Percentiles rank a stretch among this genome's conserved stretches.
These are phyloP conservation scores for Ceraceosorus bombacis DNA, from an alignment of 1,284 basidiomycete genomes.

Conservation along the genomic window DNA sequence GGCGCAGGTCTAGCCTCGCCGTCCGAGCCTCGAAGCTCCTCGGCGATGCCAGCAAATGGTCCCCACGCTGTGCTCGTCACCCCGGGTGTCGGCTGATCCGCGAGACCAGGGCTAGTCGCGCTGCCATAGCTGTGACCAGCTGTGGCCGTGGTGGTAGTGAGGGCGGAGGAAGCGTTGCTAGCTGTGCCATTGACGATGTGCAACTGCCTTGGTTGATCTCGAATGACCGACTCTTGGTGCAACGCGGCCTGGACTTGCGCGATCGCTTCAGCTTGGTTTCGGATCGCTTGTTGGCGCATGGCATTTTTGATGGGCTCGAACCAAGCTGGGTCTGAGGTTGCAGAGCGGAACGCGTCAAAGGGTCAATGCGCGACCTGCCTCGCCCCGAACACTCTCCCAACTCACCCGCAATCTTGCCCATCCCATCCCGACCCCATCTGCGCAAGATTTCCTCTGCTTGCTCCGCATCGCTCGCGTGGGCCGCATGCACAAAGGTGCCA, in stretches of 20 bases:
- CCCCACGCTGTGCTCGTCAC: no score
- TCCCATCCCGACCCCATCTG: slow-evolving; percentile 80
- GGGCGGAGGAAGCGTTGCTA: slow-evolving; percentile 14
- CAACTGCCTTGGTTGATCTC: slow-evolving; percentile 31
- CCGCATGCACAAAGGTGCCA: slow-evolving; percentile 58
- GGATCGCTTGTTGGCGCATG: slow-evolving; percentile 57
- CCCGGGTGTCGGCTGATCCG: slow-evolving; percentile 7
- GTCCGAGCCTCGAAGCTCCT: slow-evolving; percentile 16
- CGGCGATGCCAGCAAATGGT: slow-evolving; percentile 22
- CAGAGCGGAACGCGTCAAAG: not conserved
- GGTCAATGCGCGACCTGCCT: no score
- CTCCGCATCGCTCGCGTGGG: slow-evolving; percentile 86
- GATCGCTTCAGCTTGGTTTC: slow-evolving; percentile 69
- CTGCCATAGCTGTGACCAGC: slow-evolving; percentile 23
- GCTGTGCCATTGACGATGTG: slow-evolving; percentile 35
- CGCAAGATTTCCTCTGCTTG: slow-evolving; percentile 80
- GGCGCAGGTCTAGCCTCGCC: slow-evolving; percentile 18
- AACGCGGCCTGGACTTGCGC: slow-evolving; percentile 59
- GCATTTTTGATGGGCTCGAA: slow-evolving; percentile 79
- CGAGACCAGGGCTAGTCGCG: slow-evolving; percentile 6
- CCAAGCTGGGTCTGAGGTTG: slow-evolving; percentile 54
- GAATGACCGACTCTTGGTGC: slow-evolving; percentile 53
- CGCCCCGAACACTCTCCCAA: not conserved
- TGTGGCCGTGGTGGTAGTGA: slow-evolving; percentile 31
- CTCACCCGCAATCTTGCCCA: slow-evolving; percentile 61